These are phyloP conservation scores for Sporothrix schenckii DNA, from an alignment of 2,329 filamentous ascomycete species.

Conservation along the genomic window DNA sequence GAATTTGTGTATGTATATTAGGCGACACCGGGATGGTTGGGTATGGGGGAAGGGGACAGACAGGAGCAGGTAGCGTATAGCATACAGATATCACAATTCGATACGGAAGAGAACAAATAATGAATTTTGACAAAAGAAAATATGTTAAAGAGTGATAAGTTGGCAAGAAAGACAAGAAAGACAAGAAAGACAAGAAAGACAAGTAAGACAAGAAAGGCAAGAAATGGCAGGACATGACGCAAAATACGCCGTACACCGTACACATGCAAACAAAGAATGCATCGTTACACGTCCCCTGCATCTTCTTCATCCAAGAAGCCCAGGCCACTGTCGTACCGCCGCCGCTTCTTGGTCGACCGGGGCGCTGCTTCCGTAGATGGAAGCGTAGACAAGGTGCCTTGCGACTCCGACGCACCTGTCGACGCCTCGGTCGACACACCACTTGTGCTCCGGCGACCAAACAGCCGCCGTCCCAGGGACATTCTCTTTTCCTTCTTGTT, in stretches of 20 bases:
- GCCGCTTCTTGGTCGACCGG: slow-evolving; percentile 46
- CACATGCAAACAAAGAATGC: background rate
- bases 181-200: background rate
- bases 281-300: background rate
- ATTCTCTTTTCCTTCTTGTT: background rate
- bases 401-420: background rate
- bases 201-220: background rate
- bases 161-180: background rate
- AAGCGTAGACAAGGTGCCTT: background rate
- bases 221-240: background rate
- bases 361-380: background rate
- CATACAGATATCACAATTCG: background rate
- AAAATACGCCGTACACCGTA: background rate
- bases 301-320: slow-evolving; percentile 59
- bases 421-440: background rate
- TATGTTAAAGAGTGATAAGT: background rate
- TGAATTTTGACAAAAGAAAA: background rate
- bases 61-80: background rate
- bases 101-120: background rate
- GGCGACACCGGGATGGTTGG: background rate
- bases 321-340: slow-evolving; percentile 58
- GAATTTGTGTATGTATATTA: slow-evolving; percentile 37
- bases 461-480: slow-evolving; percentile 4
- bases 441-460: background rate
- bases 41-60: background rate